phyloP scores from a whole-genome alignment of 805 yeast genomes.

The Kluyveromyces starmeri region DNA sequence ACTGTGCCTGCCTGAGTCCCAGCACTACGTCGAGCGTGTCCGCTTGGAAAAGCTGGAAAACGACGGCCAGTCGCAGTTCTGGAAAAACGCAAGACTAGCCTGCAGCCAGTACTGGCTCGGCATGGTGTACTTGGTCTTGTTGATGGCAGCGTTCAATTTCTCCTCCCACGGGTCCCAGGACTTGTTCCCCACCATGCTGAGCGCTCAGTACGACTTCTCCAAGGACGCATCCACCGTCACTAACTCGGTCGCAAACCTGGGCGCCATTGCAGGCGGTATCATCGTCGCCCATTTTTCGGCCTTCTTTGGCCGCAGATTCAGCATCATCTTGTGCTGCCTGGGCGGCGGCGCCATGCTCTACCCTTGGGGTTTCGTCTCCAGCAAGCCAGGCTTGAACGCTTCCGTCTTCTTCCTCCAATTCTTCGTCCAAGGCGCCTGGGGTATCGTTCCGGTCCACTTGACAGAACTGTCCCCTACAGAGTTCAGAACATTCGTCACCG shows the following conservation, averaged over 20 bases:
- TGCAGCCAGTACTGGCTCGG: constrained; percentile 48
- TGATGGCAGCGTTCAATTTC: constrained; percentile 63
- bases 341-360: constrained; percentile 53
- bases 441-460: constrained; percentile 54
- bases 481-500: constrained; percentile 53
- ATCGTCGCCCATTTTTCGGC: constrained; percentile 52
- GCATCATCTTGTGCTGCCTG: constrained; percentile 46
- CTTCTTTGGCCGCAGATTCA: constrained; percentile 59
- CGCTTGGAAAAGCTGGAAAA: constrained; percentile 23
- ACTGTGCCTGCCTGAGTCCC: constrained; percentile 41
- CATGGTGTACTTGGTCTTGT: constrained; percentile 44
- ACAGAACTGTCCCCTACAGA: constrained; percentile 56
- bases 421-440: constrained; percentile 65
- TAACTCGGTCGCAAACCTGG: constrained; percentile 56
- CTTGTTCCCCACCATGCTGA: constrained; percentile 55
- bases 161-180: constrained; percentile 72
- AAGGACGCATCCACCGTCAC: constrained; percentile 47
- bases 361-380: constrained; percentile 50
- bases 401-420: constrained; percentile 55
- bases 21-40: constrained; percentile 38
- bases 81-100: constrained; percentile 28
- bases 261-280: constrained; percentile 61
- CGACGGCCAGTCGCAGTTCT: constrained; percentile 27
- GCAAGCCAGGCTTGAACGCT: constrained; percentile 40
- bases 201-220: constrained; percentile 41